phyloP scores from a whole-genome alignment of 345 rosid genomes.

The Gynandropsis gynandra region DNA sequence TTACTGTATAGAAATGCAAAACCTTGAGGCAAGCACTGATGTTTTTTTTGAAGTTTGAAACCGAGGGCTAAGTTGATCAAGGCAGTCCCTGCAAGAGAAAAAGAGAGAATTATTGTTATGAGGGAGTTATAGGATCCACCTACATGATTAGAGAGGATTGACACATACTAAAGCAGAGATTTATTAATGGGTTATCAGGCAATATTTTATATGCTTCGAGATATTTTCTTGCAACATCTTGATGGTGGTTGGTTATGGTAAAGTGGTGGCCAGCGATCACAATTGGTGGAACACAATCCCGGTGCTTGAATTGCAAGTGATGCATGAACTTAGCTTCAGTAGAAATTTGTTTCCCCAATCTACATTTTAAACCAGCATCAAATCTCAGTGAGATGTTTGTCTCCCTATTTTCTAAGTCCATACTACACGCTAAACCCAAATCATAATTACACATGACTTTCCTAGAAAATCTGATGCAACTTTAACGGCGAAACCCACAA shows the following conservation, averaged over 20 bases:
- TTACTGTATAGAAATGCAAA: conserved; percentile 80
- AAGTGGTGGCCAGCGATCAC: conserved; percentile 82
- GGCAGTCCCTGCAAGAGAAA: conserved; percentile 52
- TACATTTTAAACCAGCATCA: conserved; percentile 21
- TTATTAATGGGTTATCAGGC: conserved; percentile 73
- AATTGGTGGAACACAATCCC: conserved; percentile 60
- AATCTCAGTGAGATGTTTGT: conserved; percentile 2
- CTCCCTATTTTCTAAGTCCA: too few species aligned
- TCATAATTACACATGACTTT: conserved; percentile 45
- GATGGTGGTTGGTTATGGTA: conserved; percentile 57
- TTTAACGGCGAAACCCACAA: too few species aligned
- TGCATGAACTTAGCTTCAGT: conserved; percentile 63
- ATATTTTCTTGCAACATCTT: conserved; percentile 92
- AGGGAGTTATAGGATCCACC: too few species aligned
- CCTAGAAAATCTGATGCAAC: too few species aligned
- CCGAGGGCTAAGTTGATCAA: conserved; percentile 85
- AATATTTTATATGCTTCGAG: conserved; percentile 70
- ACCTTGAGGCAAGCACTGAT: conserved; percentile 76
- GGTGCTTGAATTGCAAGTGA: conserved; percentile 46
- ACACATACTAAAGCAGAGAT: conserved; percentile 72
- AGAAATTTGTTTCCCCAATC: conserved; percentile 49
- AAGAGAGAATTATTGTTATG: neutral
- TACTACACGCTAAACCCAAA: conserved; percentile 6
- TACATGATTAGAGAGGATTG: conserved; percentile 1
- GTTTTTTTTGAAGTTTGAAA: conserved; percentile 85